Evolutionary conservation across 2,329 filamentous ascomycete genomes (phyloP), one percentile per base, ranked within the genome.

Genomic region (Phyllosticta citribraziliensis): DNA sequence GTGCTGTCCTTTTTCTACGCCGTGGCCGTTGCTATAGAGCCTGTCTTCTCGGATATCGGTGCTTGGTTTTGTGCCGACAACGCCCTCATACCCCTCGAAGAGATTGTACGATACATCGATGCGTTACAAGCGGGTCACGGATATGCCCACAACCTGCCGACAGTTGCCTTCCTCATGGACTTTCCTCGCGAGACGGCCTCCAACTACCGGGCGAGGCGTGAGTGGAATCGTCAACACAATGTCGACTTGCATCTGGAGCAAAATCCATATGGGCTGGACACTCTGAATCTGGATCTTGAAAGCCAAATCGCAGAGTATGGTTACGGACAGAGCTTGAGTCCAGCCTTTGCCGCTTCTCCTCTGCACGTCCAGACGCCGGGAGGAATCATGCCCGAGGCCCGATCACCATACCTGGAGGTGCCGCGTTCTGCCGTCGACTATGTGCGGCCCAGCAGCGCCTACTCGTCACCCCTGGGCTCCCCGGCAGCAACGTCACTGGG

Each of bases 1-100:
- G 86, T 95, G 64, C 86, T 97, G 60, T 89, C 91, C 11, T 89
- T 97, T 71, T 91, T 96, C 73, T 97, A 96, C 76, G 92, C 90
- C 0, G 85, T 91, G 19, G 91, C 91, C 3, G 80, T 97, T 63
- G 84, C 91, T 50, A 84, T 97, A 75, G 92, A 97, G 75, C 89
- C 91, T 17, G 82, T 97, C 64, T 97, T 96, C 72, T 91, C 92
- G 2, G 91, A 95, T 72, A 88, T 97, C 66, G 92, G 91, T 55
- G 88, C 91, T 20, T 88, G 91, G 56, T 96, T 97, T 74, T 91
- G 76, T 59, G 74, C 76, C 3, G 73, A 75, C 62, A 80, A 96
- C 66, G 87, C 89, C 17, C 82, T 96, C 54, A 80, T 82, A 1
- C 91, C 92, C 0, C 85, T 97, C 33, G 91, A 96, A 73, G 88